Evolutionary conservation across 1,139 yeast species (phyloP), one percentile per base, ranked within the genome.

Genomic region (Torulaspora globosa): DNA sequence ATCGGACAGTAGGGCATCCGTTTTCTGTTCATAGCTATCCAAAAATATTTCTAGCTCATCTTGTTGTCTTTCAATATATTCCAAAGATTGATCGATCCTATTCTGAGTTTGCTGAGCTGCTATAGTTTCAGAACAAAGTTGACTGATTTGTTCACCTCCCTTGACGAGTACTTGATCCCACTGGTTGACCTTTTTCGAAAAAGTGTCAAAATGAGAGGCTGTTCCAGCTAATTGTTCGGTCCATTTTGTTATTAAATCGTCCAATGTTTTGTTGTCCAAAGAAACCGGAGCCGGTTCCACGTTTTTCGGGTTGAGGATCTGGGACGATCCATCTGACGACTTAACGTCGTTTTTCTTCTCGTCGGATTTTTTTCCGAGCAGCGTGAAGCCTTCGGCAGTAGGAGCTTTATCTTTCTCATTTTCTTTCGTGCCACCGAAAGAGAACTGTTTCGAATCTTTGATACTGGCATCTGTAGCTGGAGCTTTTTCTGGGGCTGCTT

Each of bases 171-270:
- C 80, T 49, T 79, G 78, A 66, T 94, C 98, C 96, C 97, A 90
- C 45, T 77, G 75, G 51, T 83, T 81, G 23, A 90, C 82, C 52
- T 83, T 84, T 15, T 73, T 70, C 15, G 96, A 84, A 60, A 86
- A 94, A n/a, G 75, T 67, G 50, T 83, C 84, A 68, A 90, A 92
- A 30, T 86, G 82, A 24, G 75, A 73, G 1, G 92, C 78, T 0
- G 95, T 81, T 18, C 78, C 75, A 3, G 90, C 74, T 50, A 92
- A 70, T 57, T 94, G 95, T 48, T 80, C 79, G 1, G 97, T 85
- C 99, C 98, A 94, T 67, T 85, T 89, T 27, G 89, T 79, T 43
- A 94, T 85, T 53, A 92, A 76, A 63, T 92, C 98, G 59, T 92
- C 98, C 63, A 94, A 73, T 1, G 96, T 88, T 63, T 88, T 88